phyloP scores from a whole-genome alignment of 176 grass and related monocot genomes.

The Areca catechu region DNA sequence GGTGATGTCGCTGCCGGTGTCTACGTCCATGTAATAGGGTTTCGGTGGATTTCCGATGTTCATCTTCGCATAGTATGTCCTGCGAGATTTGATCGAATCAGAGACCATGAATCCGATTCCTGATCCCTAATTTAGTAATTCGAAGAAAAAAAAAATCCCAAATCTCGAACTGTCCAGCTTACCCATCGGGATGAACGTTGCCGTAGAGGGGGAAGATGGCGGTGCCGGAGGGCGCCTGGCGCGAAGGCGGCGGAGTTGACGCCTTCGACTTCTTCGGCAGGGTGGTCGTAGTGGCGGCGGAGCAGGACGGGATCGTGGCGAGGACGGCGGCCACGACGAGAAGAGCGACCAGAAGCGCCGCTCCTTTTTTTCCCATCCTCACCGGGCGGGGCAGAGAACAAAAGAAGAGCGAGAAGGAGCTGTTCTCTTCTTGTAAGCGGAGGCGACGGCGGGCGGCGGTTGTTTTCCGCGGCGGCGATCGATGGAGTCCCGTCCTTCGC shows the following conservation, averaged over 20 bases:
- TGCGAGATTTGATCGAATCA: conserved; percentile 20
- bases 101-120: background rate
- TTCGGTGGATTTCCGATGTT: conserved; percentile 75
- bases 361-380: background rate
- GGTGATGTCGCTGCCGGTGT: conserved; percentile 90
- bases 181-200: conserved; percentile 68
- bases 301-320: background rate
- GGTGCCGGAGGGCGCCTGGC: conserved; percentile 22
- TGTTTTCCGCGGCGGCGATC: too few species aligned
- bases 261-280: background rate
- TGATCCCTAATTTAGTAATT: too few species aligned
- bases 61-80: conserved; percentile 57
- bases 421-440: too few species aligned
- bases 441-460: too few species aligned
- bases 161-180: background rate
- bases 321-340: background rate
- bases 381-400: too few species aligned
- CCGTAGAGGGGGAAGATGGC: conserved; percentile 62
- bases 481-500: too few species aligned
- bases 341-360: background rate
- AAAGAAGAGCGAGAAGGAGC: too few species aligned
- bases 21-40: conserved; percentile 76
- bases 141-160: too few species aligned
- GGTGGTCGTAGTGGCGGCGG: background rate
- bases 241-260: conserved; percentile 1